phyloP scores from a whole-genome alignment of 2,329 filamentous ascomycete species.

The Penicillium brevicompactum region DNA sequence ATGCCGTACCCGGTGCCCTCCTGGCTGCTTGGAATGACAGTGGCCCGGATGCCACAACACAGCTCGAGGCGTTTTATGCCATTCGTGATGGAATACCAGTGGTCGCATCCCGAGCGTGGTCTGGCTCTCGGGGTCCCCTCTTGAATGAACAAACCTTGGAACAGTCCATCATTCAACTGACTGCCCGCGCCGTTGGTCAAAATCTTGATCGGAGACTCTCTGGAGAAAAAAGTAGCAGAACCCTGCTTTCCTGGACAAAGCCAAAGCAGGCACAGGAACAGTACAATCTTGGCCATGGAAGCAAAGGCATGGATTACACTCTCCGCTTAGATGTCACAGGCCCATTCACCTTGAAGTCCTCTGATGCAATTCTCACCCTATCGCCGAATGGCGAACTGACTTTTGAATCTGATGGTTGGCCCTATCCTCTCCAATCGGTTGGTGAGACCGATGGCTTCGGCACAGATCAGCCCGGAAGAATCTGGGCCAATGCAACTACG shows the following conservation, averaged over 20 bases:
- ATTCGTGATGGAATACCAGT: slow-evolving; percentile 55
- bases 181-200: slow-evolving; percentile 48
- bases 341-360: slow-evolving; percentile 49
- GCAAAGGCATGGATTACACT: slow-evolving; percentile 61
- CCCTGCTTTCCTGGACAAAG: slow-evolving; percentile 40
- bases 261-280: slow-evolving; percentile 30
- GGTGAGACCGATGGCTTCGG: slow-evolving; percentile 49
- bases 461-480: slow-evolving; percentile 51
- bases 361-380: slow-evolving; percentile 47
- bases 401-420: slow-evolving; percentile 49
- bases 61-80: slow-evolving; percentile 56
- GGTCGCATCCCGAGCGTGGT: slow-evolving; percentile 57
- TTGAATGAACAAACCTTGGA: slow-evolving; percentile 45
- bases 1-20: slow-evolving; percentile 52
- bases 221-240: accelerated
- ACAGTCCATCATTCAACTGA: slow-evolving; percentile 45
- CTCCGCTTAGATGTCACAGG: slow-evolving; percentile 52
- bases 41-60: slow-evolving; percentile 54
- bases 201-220: slow-evolving; percentile 47
- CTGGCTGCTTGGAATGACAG: slow-evolving; percentile 59
- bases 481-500: slow-evolving; percentile 53
- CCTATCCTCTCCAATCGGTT: slow-evolving; percentile 54
- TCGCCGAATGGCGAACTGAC: slow-evolving; percentile 37
- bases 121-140: slow-evolving; percentile 47
- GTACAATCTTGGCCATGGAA: slow-evolving; percentile 43